Conservation (phyloP, 164 flowering plant genomes). For the Annona cherimola region DNA sequence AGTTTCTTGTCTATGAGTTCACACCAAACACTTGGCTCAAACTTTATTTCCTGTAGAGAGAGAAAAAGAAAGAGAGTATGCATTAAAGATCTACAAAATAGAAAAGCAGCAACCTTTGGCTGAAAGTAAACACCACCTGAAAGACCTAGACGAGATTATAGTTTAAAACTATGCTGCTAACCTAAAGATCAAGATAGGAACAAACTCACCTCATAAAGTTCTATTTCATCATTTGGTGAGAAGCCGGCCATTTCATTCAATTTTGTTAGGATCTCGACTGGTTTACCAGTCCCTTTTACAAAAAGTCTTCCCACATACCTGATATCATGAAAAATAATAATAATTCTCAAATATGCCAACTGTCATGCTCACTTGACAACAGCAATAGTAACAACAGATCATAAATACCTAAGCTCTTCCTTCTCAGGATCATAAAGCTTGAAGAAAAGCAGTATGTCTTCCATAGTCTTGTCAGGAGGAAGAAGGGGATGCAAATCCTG, state of each 20-base stretch:
- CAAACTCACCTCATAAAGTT: slow-evolving; percentile 78
- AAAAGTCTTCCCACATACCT: slow-evolving; percentile 90
- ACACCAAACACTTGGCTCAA: slow-evolving; percentile 89
- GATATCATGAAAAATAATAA: slow-evolving; percentile 14
- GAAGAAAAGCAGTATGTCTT: slow-evolving; percentile 84
- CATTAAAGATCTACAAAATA: background rate
- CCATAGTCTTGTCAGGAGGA: slow-evolving; percentile 74
- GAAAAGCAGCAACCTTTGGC: background rate
- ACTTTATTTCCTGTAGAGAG: slow-evolving; percentile 79
- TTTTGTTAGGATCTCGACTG: slow-evolving; percentile 59
- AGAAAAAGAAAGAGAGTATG: background rate
- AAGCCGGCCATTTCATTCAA: slow-evolving; percentile 92
- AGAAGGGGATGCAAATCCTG: slow-evolving; percentile 71
- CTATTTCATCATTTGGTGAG: slow-evolving; percentile 78
- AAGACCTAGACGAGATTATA: background rate
- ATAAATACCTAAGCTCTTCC: slow-evolving; percentile 67
- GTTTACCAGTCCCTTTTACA: slow-evolving; percentile 74
- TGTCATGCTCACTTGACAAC: background rate
- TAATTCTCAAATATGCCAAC: background rate
- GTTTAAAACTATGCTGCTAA: background rate
- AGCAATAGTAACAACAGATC: background rate
- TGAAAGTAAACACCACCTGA: background rate
- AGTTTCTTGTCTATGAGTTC: slow-evolving; percentile 72
- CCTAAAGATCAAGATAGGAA: background rate
- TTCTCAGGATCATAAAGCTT: slow-evolving; percentile 89